A percentile compares a stretch with the other conserved stretches of the same genome.
Evolutionary conservation across 108 stramenopile genomes (phyloP).

Genomic region (Fragilariopsis cylindrus): DNA sequence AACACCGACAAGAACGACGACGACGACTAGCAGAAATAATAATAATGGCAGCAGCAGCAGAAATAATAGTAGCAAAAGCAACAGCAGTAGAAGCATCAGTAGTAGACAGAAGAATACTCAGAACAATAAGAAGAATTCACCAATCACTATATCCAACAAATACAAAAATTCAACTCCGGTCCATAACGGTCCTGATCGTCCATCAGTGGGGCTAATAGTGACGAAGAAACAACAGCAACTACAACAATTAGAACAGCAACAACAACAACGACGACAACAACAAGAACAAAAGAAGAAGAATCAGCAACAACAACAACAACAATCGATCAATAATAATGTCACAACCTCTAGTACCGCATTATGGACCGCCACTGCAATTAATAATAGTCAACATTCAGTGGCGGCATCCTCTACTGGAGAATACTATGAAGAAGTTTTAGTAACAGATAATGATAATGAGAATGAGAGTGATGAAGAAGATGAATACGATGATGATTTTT

Average conservation of each 20-base stretch:
- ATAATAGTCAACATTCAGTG: slow-evolving; percentile 6
- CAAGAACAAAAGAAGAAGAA: neutral
- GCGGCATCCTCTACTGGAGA: neutral
- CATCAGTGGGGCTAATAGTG: neutral
- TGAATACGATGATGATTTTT: slow-evolving; percentile 11
- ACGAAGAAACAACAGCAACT: too few relatives aligned
- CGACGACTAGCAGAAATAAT: neutral
- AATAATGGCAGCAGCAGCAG: neutral
- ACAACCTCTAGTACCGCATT: slow-evolving; percentile 21
- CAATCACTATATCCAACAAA: neutral
- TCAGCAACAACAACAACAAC: neutral
- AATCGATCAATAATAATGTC: neutral
- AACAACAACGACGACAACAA: too few relatives aligned
- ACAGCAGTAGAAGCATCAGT: neutral
- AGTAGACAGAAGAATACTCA: too few relatives aligned
- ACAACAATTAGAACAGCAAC: too few relatives aligned
- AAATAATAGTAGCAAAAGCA: neutral
- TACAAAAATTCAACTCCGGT: neutral
- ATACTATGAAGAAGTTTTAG: neutral
- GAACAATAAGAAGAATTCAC: neutral
- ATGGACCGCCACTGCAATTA: slow-evolving; percentile 13
- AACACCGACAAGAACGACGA: neutral
- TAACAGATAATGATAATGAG: slow-evolving; percentile 16
- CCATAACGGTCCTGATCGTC: neutral
- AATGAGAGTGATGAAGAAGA: slow-evolving; percentile 14